phyloP scores from a whole-genome alignment of 2,329 filamentous ascomycete genomes.

The Alternaria gansuensis region DNA sequence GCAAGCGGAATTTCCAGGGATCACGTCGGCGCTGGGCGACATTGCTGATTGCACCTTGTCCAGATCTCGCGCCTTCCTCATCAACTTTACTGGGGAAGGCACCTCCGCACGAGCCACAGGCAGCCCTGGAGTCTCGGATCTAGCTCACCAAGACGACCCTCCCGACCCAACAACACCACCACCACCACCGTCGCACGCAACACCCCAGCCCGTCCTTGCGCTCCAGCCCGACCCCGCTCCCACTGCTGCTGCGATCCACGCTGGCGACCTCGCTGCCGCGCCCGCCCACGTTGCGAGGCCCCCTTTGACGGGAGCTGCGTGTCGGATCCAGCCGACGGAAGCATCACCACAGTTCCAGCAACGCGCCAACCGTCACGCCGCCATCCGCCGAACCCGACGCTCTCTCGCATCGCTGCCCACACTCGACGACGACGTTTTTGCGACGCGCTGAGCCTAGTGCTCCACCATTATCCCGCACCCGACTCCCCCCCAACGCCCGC shows the following conservation, averaged over 20 bases:
- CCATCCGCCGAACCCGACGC: constrained; percentile 28
- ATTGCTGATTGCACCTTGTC: constrained; percentile 15
- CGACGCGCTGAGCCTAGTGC: constrained; percentile 46
- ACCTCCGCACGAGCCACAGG: constrained; percentile 20
- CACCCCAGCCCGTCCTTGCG: constrained; percentile 9
- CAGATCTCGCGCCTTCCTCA: constrained; percentile 23
- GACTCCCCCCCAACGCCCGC: constrained; percentile 35
- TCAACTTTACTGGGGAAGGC: constrained; percentile 21
- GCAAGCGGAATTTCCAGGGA: not conserved
- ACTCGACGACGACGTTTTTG: constrained; percentile 27
- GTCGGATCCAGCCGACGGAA: constrained; percentile 33
- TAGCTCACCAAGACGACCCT: constrained; percentile 21
- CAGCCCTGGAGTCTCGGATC: constrained; percentile 22
- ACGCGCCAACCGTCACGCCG: constrained; percentile 35
- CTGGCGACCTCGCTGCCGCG: constrained; percentile 23
- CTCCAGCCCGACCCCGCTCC: constrained; percentile 14
- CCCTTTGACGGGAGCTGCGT: constrained; percentile 31
- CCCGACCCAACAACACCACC: constrained; percentile 22
- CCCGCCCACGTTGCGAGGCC: constrained; percentile 23
- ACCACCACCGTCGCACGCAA: constrained; percentile 16
- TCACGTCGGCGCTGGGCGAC: constrained; percentile 2
- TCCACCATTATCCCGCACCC: constrained; percentile 18
- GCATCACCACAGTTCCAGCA: constrained; percentile 30
- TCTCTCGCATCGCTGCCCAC: constrained; percentile 30
- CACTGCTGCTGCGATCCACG: constrained; percentile 19